Evolutionary conservation across 139 green algal species (phyloP).

Genomic region (Tetraselmis striata): DNA sequence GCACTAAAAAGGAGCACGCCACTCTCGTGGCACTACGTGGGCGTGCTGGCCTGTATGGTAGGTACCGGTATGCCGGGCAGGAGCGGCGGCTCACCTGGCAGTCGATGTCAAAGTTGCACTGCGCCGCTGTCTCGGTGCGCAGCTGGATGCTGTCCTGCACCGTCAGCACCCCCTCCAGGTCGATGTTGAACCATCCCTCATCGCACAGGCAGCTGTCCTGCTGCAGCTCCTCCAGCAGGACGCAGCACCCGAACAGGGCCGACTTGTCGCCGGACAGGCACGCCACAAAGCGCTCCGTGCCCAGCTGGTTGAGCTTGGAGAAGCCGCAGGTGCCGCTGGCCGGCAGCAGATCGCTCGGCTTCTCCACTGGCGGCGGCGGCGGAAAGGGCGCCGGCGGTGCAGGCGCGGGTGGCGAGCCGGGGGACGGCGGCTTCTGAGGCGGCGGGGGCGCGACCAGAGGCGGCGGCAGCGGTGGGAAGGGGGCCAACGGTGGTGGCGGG

Average conservation of each 20-base stretch:
- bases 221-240: neutral
- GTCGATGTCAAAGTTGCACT: neutral
- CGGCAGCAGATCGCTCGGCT: neutral
- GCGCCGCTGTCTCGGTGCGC: neutral
- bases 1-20: neutral
- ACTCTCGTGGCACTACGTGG: no score
- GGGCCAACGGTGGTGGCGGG: neutral
- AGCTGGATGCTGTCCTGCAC: neutral
- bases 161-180: neutral
- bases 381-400: neutral
- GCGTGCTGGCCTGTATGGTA: no score
- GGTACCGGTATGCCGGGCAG: no score
- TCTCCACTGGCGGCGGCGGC: neutral
- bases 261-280: neutral
- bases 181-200: neutral
- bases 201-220: neutral
- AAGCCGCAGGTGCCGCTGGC: neutral
- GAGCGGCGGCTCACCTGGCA: neutral
- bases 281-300: neutral
- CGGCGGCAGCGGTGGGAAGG: neutral
- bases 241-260: neutral
- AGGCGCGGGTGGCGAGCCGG: neutral
- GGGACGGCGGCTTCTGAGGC: neutral
- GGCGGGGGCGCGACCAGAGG: neutral
- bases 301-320: neutral